Percentiles rank a stretch among this genome's conserved stretches.
phyloP scores from a whole-genome alignment of 768 basidiomycete species.

The Boletus bicolor region DNA sequence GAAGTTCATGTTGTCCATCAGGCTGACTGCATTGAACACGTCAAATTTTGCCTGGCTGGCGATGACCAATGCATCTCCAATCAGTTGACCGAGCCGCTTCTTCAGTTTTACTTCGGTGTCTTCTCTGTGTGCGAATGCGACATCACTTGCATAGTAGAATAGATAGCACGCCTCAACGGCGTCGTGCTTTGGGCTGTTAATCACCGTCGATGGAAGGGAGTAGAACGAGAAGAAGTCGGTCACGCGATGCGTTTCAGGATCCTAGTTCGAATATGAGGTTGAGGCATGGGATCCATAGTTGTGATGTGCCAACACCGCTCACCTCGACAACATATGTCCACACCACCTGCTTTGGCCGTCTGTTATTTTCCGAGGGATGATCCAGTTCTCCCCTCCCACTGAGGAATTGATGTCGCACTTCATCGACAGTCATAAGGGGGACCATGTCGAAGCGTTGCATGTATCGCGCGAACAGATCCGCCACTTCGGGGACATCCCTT shows the following conservation, averaged over 20 bases:
- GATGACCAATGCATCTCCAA: conserved; percentile 76
- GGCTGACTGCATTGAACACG: conserved; percentile 91
- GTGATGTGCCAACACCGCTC: conserved; percentile 29
- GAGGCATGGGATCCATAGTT: neutral
- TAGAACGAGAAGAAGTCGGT: conserved; percentile 99
- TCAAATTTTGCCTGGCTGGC: conserved; percentile 88
- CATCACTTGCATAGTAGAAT: conserved; percentile 90
- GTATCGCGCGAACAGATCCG: conserved; percentile 68
- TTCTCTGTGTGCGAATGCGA: conserved; percentile 57
- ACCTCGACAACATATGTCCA: conserved; percentile 97
- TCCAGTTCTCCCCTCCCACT: conserved; percentile 69
- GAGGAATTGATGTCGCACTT: conserved; percentile 83
- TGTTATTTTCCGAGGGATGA: conserved; percentile 30
- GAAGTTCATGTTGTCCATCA: conserved; percentile 90
- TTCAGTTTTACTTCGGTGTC: conserved; percentile 64
- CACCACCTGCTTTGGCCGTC: conserved; percentile 79
- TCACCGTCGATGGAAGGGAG: conserved; percentile 90
- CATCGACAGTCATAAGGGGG: conserved; percentile 70
- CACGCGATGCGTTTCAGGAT: conserved; percentile 75
- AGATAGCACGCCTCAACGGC: conserved; percentile 90
- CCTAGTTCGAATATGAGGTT: conserved; percentile 41
- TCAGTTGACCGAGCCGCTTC: conserved; percentile 64
- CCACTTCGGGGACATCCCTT: conserved; percentile 67
- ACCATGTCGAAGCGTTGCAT: conserved; percentile 84
- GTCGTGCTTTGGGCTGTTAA: conserved; percentile 67